These are phyloP conservation scores for Calonectria multiphialidica DNA, from an alignment of 2,329 filamentous ascomycete genomes.

Conservation along the genomic window DNA sequence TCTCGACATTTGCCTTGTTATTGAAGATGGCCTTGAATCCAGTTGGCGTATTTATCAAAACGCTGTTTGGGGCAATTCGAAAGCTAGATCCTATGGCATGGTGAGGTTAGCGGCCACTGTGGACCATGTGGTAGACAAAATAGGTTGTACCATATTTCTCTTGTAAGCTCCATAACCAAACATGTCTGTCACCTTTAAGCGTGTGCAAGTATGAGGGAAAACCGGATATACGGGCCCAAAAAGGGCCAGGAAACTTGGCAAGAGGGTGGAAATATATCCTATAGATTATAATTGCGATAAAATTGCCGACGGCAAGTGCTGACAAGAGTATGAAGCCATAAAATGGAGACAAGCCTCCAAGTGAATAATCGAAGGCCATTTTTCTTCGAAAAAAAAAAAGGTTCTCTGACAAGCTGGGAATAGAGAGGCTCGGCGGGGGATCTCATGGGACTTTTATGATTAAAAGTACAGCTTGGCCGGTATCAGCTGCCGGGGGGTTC, in stretches of 20 bases:
- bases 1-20: conserved; percentile 36
- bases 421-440: neutral
- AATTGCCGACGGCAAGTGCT: neutral
- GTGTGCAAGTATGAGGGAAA: conserved; percentile 36
- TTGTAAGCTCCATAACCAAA: conserved; percentile 35
- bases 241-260: conserved; percentile 64
- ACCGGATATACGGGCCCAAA: conserved; percentile 61
- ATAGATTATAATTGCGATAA: conserved; percentile 14
- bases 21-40: conserved; percentile 35
- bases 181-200: conserved; percentile 30
- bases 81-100: conserved; percentile 28
- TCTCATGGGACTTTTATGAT: neutral
- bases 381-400: too few species aligned
- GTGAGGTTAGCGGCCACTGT: neutral
- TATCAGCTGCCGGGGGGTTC: neutral
- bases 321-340: neutral
- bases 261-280: conserved; percentile 63
- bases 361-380: neutral
- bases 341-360: neutral
- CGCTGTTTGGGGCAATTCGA: conserved; percentile 32
- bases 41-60: conserved; percentile 34
- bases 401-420: too few species aligned
- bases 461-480: neutral
- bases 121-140: neutral
- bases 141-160: conserved; percentile 30